Percentiles rank a stretch among this genome's conserved stretches.
These are phyloP conservation scores for Mortierella sp. DNA, from an alignment of 371 early-diverging fungal genomes.

Conservation along the genomic window DNA sequence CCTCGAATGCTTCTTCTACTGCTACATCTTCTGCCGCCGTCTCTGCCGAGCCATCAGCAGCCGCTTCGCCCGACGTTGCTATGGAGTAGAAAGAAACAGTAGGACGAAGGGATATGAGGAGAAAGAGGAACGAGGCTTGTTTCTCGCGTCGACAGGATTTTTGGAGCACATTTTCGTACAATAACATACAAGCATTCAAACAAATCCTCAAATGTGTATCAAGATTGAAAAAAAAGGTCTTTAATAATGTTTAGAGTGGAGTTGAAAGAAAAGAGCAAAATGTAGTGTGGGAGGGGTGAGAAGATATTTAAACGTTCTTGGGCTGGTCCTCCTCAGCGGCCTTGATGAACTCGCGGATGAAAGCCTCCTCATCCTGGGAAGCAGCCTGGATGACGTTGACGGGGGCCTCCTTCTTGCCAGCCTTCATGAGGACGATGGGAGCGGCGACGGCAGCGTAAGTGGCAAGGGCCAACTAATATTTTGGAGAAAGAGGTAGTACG, in stretches of 20 bases:
- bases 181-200: background rate
- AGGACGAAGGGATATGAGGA: background rate
- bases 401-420: constrained; percentile 44
- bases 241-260: constrained; percentile 15
- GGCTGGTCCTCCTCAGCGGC: constrained; percentile 56
- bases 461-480: constrained; percentile 53
- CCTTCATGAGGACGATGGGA: constrained; percentile 41
- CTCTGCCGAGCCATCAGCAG: background rate
- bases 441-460: constrained; percentile 52
- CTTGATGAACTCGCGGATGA: constrained; percentile 60
- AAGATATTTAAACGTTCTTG: constrained; percentile 53
- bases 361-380: constrained; percentile 59
- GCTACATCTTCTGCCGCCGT: background rate
- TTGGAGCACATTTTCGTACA: background rate
- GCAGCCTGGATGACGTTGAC: constrained; percentile 47
- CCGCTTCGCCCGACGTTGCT: constrained; percentile 5
- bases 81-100: background rate
- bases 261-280: background rate
- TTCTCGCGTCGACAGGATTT: background rate
- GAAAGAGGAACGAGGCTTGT: background rate
- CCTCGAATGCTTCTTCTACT: constrained; percentile 6
- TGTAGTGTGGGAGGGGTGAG: background rate
- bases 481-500: background rate
- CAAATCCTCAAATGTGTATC: background rate
- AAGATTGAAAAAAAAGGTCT: constrained; percentile 4